Evolutionary conservation across 805 yeast species (phyloP).

Genomic region (Wickerhamomyces chaumierensis): DNA sequence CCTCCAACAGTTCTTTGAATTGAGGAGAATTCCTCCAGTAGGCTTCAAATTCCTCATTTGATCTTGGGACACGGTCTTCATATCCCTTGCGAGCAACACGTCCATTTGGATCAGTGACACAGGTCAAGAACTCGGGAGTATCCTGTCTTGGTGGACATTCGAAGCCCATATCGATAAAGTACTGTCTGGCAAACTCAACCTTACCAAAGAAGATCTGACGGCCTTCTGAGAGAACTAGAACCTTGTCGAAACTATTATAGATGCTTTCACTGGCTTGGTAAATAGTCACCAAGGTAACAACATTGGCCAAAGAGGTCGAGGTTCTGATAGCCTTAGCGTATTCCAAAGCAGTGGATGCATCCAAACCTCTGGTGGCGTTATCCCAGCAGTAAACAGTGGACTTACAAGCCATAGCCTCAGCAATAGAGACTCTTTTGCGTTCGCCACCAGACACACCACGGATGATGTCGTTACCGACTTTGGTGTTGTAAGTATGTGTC

Average conservation of each 20-base stretch:
- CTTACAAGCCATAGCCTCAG: conserved; percentile 60
- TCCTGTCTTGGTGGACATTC: conserved; percentile 53
- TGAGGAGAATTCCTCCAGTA: conserved; percentile 45
- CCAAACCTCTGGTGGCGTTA: conserved; percentile 80
- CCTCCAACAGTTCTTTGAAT: conserved; percentile 26
- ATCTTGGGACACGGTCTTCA: conserved; percentile 43
- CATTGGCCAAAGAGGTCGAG: conserved; percentile 39
- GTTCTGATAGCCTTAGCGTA: conserved; percentile 57
- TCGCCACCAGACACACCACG: conserved; percentile 83
- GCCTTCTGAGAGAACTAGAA: conserved; percentile 46
- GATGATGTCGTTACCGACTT: conserved; percentile 49
- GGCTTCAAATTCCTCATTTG: conserved; percentile 49
- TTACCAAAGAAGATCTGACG: conserved; percentile 57
- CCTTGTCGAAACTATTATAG: conserved; percentile 54
- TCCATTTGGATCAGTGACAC: conserved; percentile 58
- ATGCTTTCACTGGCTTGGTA: conserved; percentile 62
- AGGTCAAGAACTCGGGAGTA: conserved; percentile 61
- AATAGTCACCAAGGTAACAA: conserved; percentile 56
- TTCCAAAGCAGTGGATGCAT: conserved; percentile 74
- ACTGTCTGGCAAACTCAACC: conserved; percentile 37
- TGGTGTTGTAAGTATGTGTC: conserved; percentile 45
- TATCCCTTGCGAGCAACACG: conserved; percentile 37
- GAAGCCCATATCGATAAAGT: conserved; percentile 56
- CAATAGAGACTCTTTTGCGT: conserved; percentile 73
- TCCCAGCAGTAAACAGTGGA: conserved; percentile 65